Percentiles rank a stretch among this genome's conserved stretches.
phyloP scores from a whole-genome alignment of 2,329 filamentous ascomycete genomes.

The Elsinoe ampelina region DNA sequence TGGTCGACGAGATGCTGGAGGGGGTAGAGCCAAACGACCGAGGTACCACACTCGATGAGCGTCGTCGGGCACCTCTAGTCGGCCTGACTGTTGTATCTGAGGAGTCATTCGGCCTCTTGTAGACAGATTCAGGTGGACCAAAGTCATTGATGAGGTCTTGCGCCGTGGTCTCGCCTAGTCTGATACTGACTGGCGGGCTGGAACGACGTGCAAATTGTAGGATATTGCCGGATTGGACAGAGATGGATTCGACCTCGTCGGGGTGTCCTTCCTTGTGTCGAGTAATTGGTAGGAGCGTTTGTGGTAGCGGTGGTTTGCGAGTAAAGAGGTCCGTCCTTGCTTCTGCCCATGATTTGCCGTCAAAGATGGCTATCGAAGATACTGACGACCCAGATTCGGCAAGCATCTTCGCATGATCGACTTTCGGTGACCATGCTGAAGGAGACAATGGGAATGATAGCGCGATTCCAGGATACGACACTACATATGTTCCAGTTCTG shows the following conservation, averaged over 20 bases:
- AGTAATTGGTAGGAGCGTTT: constrained; percentile 57
- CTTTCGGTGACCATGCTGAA: constrained; percentile 63
- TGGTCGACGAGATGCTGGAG: constrained; percentile 31
- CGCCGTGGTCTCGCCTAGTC: constrained; percentile 75
- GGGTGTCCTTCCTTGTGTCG: constrained; percentile 72
- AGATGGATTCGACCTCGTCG: constrained; percentile 76
- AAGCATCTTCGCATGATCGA: constrained; percentile 77
- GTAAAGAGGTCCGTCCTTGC: constrained; percentile 69
- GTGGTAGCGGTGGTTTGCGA: constrained; percentile 61
- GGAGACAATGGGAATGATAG: constrained; percentile 77
- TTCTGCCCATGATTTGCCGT: constrained; percentile 82
- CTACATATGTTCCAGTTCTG: constrained; percentile 65
- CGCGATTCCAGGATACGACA: constrained; percentile 90
- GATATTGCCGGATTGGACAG: constrained; percentile 66
- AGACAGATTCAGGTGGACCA: constrained; percentile 87
- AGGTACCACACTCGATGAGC: constrained; percentile 15
- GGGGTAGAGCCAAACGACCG: constrained; percentile 24
- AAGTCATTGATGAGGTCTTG: constrained; percentile 87
- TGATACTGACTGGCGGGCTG: constrained; percentile 58
- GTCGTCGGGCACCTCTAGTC: constrained; percentile 12
- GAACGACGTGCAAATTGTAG: constrained; percentile 69
- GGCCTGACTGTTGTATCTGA: constrained; percentile 7
- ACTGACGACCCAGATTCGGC: constrained; percentile 71
- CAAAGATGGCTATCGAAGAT: constrained; percentile 82
- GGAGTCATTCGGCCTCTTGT: constrained; percentile 33